Evolutionary conservation across 345 rosid genomes (phyloP), one percentile per base, ranked within the genome.

Genomic region (Excoecaria cochinchinensis): DNA sequence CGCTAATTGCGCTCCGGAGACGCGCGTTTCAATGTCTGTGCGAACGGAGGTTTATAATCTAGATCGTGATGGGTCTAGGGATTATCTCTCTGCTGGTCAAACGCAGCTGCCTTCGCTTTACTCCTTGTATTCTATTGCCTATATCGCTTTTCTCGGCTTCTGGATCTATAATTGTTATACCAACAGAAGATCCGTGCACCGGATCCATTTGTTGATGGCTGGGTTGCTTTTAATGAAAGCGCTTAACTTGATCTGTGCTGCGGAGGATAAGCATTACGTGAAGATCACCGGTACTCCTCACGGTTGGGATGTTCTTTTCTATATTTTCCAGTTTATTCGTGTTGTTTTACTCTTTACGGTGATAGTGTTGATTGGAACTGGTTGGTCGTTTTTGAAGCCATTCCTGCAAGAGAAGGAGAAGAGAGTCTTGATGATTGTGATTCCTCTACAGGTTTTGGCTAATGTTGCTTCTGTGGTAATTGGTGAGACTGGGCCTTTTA

Each of bases 381-480:
- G 99, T 5, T 95, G 98, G 99, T 95, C 99, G 14, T 93, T 95
- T 77, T 77, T 93, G 79, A 95, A 95, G 78, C 98, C 99, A 0
- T 95, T 91, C 69, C 76, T 95, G 80, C 99, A 96, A 79, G 99
- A 96, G 87, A 90, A 87, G 82, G 98, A 96, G 83, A 96, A 92
- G 97, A 96, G 90, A 69, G 98, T 96, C 25, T 78, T 96, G 86
- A 93, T 96, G 91, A 88, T 96, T 67, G 98, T 93, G 82, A 85
- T 96, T 31, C 99, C 99, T 0, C 92, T 96, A 63, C 99, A 93
- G 87, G 99, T 96, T 44, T 62, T 96, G 42, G 98, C 97, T 69
- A 93, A 93, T 84, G 79, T 96, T 67, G 98, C 98, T 21, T 91
- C 95, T 0, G 81, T 93, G 3, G 99, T 93, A 74, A 89, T 93